These are phyloP conservation scores for Penicillium capsulatum DNA, from an alignment of 2,329 filamentous ascomycete genomes.

Conservation along the genomic window DNA sequence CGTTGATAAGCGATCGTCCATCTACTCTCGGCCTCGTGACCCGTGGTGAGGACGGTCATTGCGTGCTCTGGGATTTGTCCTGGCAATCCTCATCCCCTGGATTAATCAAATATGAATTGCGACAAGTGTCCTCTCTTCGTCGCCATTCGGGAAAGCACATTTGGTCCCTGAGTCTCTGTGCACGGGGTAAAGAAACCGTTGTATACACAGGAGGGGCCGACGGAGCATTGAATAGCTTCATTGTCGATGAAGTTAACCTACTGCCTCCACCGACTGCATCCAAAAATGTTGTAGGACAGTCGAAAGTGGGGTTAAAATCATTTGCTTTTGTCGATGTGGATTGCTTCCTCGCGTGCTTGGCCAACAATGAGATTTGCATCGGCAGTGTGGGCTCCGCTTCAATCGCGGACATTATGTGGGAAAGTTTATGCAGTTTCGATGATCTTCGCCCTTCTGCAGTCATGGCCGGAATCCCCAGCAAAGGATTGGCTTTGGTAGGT, in stretches of 20 bases:
- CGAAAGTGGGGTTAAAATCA: constrained; percentile 19
- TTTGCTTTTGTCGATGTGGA: constrained; percentile 36
- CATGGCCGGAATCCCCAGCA: constrained; percentile 28
- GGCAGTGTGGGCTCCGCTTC: constrained; percentile 17
- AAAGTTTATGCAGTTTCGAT: constrained; percentile 26
- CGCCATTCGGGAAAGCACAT: constrained; percentile 85
- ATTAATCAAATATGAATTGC: constrained; percentile 21
- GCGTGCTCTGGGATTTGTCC: constrained; percentile 64
- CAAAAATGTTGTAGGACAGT: constrained; percentile 6
- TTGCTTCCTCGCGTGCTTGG: constrained; percentile 31
- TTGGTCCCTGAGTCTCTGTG: constrained; percentile 62
- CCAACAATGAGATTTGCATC: constrained; percentile 31
- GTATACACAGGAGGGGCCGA: constrained; percentile 82
- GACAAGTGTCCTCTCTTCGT: constrained; percentile 52
- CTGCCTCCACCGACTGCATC: background rate
- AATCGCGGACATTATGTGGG: constrained; percentile 22
- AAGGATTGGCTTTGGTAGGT: constrained; percentile 35
- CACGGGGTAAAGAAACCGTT: constrained; percentile 33
- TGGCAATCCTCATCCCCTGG: constrained; percentile 28
- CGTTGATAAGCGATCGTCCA: constrained; percentile 19
- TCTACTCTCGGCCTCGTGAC: constrained; percentile 59
- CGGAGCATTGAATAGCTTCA: constrained; percentile 52
- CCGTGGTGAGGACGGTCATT: constrained; percentile 78
- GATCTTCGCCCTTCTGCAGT: constrained; percentile 30
- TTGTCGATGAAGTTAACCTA: constrained; percentile 15